Conservation (phyloP, 108 stramenopile species). For the Chaetoceros muelleri region DNA sequence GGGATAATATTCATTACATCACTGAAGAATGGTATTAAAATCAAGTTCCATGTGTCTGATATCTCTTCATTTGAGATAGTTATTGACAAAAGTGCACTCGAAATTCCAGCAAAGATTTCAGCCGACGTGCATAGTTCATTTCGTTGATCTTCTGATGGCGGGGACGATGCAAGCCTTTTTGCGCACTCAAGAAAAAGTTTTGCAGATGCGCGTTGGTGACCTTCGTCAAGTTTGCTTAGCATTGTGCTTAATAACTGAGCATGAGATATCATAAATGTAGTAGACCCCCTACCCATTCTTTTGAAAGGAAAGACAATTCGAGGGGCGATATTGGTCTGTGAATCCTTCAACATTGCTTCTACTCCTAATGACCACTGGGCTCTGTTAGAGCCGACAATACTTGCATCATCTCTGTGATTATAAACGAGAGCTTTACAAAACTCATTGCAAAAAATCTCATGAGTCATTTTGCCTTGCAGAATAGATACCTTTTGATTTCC, state of each 20-base stretch:
- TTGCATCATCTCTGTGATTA: conserved; percentile 79
- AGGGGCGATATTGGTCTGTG: conserved; percentile 55
- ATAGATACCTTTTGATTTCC: not conserved
- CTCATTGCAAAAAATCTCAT: conserved; percentile 27
- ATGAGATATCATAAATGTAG: conserved; percentile 71
- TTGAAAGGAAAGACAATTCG: conserved; percentile 72
- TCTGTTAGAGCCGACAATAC: conserved; percentile 68
- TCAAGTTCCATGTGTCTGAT: conserved; percentile 33
- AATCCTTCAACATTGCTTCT: conserved; percentile 74
- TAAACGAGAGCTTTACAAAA: conserved; percentile 71
- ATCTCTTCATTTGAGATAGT: conserved; percentile 11
- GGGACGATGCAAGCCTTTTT: conserved; percentile 56
- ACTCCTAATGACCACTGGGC: conserved; percentile 83
- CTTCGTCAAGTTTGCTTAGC: conserved; percentile 31
- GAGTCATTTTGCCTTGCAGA: conserved; percentile 22
- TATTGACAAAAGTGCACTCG: conserved; percentile 34
- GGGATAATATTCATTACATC: conserved; percentile 69
- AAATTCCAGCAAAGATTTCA: conserved; percentile 78
- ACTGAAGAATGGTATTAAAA: conserved; percentile 67
- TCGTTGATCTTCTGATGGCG: conserved; percentile 82
- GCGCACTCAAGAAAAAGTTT: conserved; percentile 38
- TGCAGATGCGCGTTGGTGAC: conserved; percentile 24
- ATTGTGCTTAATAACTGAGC: conserved; percentile 52
- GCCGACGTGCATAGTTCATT: conserved; percentile 74
- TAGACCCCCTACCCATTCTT: conserved; percentile 60